phyloP scores from a whole-genome alignment of 495 filamentous ascomycete genomes.

The Hypoxylon perforatum region DNA sequence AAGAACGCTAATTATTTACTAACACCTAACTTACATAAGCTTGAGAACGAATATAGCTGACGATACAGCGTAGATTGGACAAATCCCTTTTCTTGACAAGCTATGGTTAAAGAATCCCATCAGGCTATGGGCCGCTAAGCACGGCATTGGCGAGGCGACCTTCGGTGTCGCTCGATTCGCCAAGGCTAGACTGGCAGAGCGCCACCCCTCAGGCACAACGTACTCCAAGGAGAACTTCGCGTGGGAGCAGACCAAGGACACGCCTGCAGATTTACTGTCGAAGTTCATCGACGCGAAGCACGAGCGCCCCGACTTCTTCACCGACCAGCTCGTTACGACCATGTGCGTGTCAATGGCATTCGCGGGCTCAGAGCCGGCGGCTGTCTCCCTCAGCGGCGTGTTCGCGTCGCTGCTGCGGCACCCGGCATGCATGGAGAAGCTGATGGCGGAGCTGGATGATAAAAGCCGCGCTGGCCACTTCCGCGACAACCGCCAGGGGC shows the following conservation, averaged over 20 bases:
- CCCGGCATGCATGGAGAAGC: constrained; percentile 49
- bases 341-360: constrained; percentile 63
- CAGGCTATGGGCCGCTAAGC: constrained; percentile 53
- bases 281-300: constrained; percentile 53
- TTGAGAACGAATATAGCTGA: neutral
- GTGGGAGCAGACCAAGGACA: constrained; percentile 25
- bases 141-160: constrained; percentile 51
- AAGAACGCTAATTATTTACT: constrained; percentile 59
- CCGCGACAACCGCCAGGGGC: constrained; percentile 48
- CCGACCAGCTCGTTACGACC: constrained; percentile 60
- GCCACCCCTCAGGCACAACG: constrained; percentile 27
- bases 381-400: constrained; percentile 62
- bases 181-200: constrained; percentile 53
- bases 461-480: constrained; percentile 42
- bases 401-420: constrained; percentile 63
- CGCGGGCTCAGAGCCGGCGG: constrained; percentile 68
- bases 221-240: constrained; percentile 32
- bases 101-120: constrained; percentile 37
- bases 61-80: constrained; percentile 14
- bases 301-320: constrained; percentile 62
- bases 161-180: constrained; percentile 59
- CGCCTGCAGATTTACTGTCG: constrained; percentile 20
- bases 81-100: constrained; percentile 50
- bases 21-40: constrained; percentile 52
- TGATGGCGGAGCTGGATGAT: constrained; percentile 58